Evolutionary conservation across 306 rosid genomes (phyloP).

Genomic region (Acacia melanoxylon): DNA sequence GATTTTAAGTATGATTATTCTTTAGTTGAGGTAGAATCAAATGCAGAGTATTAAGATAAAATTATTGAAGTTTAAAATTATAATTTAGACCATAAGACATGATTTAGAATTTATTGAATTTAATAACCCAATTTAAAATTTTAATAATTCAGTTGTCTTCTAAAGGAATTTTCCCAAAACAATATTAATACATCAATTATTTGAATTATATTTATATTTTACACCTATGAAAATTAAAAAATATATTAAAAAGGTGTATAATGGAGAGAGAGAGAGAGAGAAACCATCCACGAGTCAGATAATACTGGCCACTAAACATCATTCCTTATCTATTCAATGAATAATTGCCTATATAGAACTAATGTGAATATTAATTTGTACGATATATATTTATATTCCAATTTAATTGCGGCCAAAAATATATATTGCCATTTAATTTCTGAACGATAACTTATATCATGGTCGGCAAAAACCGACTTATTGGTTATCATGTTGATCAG

Average conservation of each 20-base stretch:
- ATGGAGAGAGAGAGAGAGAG: background rate
- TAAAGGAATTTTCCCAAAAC: no score
- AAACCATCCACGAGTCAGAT: background rate
- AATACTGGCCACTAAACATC: background rate
- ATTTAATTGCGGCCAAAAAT: background rate
- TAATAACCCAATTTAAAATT: no score
- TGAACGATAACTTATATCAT: background rate
- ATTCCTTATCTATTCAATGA: background rate
- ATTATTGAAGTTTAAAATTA: no score
- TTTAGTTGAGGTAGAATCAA: no score
- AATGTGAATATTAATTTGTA: background rate
- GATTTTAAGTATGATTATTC: no score
- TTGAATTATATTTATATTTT: background rate
- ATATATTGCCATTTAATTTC: background rate
- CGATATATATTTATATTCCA: background rate
- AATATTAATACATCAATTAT: background rate
- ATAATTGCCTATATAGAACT: background rate
- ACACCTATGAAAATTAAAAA: background rate
- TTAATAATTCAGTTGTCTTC: no score
- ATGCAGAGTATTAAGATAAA: no score
- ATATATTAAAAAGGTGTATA: background rate
- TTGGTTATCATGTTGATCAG: background rate
- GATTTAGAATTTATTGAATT: no score
- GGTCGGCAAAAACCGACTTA: constrained; percentile 12
- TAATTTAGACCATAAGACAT: no score